phyloP scores from a whole-genome alignment of 2,329 filamentous ascomycete genomes.

The Ophiognomonia clavigignenti-juglandacearum region DNA sequence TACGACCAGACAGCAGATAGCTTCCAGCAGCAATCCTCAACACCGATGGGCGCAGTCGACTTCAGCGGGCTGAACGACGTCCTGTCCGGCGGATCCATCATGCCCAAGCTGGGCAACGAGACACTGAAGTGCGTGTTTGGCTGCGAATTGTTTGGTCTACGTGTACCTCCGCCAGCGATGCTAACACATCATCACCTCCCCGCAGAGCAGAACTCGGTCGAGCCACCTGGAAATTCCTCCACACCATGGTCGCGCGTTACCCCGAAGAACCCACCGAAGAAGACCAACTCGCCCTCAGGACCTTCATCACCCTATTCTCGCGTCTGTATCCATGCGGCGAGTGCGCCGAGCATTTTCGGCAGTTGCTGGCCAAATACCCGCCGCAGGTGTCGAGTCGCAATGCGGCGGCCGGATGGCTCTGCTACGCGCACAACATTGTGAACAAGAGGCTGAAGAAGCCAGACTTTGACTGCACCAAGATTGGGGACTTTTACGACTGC shows the following conservation, averaged over 20 bases:
- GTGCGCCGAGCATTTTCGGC: conserved; percentile 63
- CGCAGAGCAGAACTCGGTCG: conserved; percentile 59
- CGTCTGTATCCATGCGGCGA: conserved; percentile 68
- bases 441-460: conserved; percentile 60
- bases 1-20: conserved; percentile 24
- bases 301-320: conserved; percentile 62
- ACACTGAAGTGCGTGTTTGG: conserved; percentile 60
- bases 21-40: conserved; percentile 16
- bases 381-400: conserved; percentile 61
- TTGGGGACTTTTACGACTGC: conserved; percentile 69
- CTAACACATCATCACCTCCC: background rate
- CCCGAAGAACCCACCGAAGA: conserved; percentile 60
- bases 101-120: conserved; percentile 76
- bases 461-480: conserved; percentile 60
- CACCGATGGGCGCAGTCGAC: conserved; percentile 14
- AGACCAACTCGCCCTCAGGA: conserved; percentile 58
- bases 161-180: background rate
- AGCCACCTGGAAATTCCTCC: conserved; percentile 65
- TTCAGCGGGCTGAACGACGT: conserved; percentile 43
- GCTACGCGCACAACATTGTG: conserved; percentile 63
- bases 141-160: background rate
- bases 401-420: conserved; percentile 62
- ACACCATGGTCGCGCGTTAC: conserved; percentile 67
- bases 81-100: conserved; percentile 66
- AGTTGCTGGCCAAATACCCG: conserved; percentile 56